These are phyloP conservation scores for Cucurbita maxima DNA, from an alignment of 306 rosid species.

Conservation along the genomic window DNA sequence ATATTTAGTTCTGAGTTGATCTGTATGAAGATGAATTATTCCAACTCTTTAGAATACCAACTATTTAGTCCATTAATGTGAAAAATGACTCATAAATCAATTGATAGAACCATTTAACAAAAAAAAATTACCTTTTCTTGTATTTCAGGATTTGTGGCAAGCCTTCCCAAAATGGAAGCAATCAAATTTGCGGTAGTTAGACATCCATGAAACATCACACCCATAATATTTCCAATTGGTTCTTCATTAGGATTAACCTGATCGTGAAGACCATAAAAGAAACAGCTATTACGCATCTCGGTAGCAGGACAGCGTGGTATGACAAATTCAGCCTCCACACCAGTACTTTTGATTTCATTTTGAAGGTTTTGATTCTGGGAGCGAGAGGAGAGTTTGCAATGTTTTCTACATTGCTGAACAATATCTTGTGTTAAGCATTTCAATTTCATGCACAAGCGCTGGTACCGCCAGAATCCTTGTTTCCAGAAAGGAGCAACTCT, in stretches of 20 bases:
- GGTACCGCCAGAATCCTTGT: constrained; percentile 68
- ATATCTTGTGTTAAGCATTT: constrained; percentile 61
- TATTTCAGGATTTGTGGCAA: constrained; percentile 37
- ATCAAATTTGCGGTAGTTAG: constrained; percentile 50
- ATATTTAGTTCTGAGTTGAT: constrained; percentile 42
- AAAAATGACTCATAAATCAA: not conserved
- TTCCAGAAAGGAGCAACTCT: constrained; percentile 62
- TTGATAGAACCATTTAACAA: not conserved
- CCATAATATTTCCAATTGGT: constrained; percentile 49
- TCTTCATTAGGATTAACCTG: constrained; percentile 33
- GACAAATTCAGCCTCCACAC: constrained; percentile 20
- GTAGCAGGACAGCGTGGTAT: constrained; percentile 21
- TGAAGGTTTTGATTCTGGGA: constrained; percentile 15
- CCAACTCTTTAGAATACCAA: not conserved
- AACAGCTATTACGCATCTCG: constrained; percentile 15
- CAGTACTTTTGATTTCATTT: constrained; percentile 12
- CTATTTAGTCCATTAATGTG: not conserved
- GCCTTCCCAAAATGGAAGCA: constrained; percentile 36
- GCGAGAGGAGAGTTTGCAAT: constrained; percentile 26
- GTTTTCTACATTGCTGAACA: constrained; percentile 37
- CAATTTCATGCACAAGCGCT: constrained; percentile 38
- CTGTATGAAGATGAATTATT: constrained; percentile 25
- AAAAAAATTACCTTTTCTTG: constrained; percentile 52
- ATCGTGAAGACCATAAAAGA: constrained; percentile 24
- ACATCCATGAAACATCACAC: constrained; percentile 73